Conservation (phyloP, 306 rosid genomes). For the Crotalaria pallida region DNA sequence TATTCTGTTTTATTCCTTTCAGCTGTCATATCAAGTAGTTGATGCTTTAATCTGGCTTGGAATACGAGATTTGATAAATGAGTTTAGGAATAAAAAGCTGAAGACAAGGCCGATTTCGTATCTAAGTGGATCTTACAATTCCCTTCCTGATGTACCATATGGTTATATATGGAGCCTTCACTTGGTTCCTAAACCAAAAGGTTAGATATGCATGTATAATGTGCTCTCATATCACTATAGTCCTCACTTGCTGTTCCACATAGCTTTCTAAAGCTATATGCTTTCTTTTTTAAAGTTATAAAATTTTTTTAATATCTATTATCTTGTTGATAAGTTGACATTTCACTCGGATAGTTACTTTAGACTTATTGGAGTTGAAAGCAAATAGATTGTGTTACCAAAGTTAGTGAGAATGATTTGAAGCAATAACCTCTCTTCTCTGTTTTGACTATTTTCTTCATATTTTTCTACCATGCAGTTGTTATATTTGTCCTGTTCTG, state of each 20-base stretch:
- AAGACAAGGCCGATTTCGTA: conserved; percentile 70
- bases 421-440: too few species aligned
- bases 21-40: conserved; percentile 90
- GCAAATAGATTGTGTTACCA: too few species aligned
- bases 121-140: conserved; percentile 58
- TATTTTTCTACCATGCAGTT: too few species aligned
- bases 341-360: too few species aligned
- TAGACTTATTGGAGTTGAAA: too few species aligned
- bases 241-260: conserved; percentile 5
- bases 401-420: too few species aligned
- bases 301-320: too few species aligned
- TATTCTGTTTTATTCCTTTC: conserved; percentile 36
- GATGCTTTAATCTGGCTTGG: conserved; percentile 94
- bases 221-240: conserved; percentile 12
- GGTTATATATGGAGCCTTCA: conserved; percentile 96
- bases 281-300: too few species aligned
- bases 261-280: too few species aligned
- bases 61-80: conserved; percentile 76
- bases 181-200: conserved; percentile 95
- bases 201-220: conserved; percentile 33
- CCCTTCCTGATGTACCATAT: conserved; percentile 60
- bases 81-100: conserved; percentile 78
- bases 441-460: too few species aligned
- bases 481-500: too few species aligned
- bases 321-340: too few species aligned